Evolutionary conservation across 176 grass and related monocot species (phyloP).

Genomic region (Oryza glaberrima): DNA sequence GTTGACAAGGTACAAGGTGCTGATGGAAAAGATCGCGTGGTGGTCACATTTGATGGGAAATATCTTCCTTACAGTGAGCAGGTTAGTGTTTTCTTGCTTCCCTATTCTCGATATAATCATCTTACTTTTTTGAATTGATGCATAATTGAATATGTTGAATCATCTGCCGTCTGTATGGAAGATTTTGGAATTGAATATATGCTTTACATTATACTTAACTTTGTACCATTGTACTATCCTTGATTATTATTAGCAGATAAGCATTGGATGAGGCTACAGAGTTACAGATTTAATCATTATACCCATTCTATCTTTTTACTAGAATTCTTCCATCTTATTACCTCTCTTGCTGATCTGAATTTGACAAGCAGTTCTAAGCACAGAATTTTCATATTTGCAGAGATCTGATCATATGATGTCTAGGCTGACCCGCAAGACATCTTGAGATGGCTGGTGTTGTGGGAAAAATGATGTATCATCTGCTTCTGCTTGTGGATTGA

Average conservation of each 20-base stretch:
- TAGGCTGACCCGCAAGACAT: conserved; percentile 37
- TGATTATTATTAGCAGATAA: neutral
- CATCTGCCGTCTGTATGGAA: neutral
- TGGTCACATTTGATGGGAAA: conserved; percentile 91
- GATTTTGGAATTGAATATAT: neutral
- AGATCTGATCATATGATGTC: conserved; percentile 76
- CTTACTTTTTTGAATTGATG: neutral
- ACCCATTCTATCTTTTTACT: neutral
- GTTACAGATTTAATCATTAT: conserved; percentile 1
- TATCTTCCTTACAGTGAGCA: conserved; percentile 94
- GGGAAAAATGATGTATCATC: neutral
- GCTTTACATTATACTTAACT: too few relatives aligned
- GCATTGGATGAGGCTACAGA: neutral
- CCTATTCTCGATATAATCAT: conserved; percentile 4
- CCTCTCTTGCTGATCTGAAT: neutral
- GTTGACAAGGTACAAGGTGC: conserved; percentile 88
- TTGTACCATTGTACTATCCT: too few relatives aligned
- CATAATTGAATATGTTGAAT: neutral
- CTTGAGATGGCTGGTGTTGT: conserved; percentile 37
- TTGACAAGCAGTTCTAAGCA: conserved; percentile 31
- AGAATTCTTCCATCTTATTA: neutral
- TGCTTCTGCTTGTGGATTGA: neutral
- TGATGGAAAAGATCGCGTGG: conserved; percentile 83
- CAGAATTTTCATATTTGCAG: conserved; percentile 44
- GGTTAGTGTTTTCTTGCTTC: conserved; percentile 46